Evolutionary conservation across 306 rosid species (phyloP).

Genomic region (cucumber (Cucumis sativus)): Cucumber_9930_V3 NC_026656.2:9805501-9806000

Average conservation of each 20-base stretch:
- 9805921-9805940: slow-evolving; percentile 54
- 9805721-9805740: not conserved
- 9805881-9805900: not conserved
- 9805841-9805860: not conserved
- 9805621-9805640: too few relatives aligned
- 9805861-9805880: not conserved
- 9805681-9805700: not conserved
- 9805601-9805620: too few relatives aligned
- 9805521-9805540: not conserved
- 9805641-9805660: not conserved
- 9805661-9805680: not conserved
- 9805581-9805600: not conserved
- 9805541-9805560: not conserved
- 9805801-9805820: not conserved
- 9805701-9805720: not conserved
- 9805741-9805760: not conserved
- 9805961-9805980: slow-evolving; percentile 76
- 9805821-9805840: not conserved
- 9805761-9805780: not conserved
- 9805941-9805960: slow-evolving; percentile 74
- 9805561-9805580: not conserved
- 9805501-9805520: not conserved
- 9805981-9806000: slow-evolving; percentile 73
- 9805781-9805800: too few relatives aligned
- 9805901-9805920: not conserved